Evolutionary conservation across 2,329 filamentous ascomycete species (phyloP), one percentile per base, ranked within the genome.

Genomic region (Xylariaceae sp.): DNA sequence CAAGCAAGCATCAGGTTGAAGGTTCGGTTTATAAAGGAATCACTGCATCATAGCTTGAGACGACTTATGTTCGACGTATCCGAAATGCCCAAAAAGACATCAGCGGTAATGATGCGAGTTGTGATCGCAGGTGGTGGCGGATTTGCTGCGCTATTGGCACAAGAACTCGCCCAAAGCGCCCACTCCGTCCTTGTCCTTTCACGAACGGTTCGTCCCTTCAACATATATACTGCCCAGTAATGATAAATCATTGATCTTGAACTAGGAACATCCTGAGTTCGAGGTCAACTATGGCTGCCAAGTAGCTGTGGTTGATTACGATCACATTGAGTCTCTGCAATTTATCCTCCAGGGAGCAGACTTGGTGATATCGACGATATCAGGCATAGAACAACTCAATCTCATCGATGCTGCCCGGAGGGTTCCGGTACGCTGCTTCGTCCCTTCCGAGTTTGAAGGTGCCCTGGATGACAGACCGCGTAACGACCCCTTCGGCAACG

Each of bases 391-490:
- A 22, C 86, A 90, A 60, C 72, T 88, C 36, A 79, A 80, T 49
- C 75, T 90, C 23, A 88, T 90, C 62, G 80, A 85, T 55, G 85
- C 86, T 2, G 84, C 86, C 1, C 77, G 82, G 14, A 69, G 74
- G 40, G 79, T 76, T 16, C 73, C 78, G 16, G 85, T 90, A 2
- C 75, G 77, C 14, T 75, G 80, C 27, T 90, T 90, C 58, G 81
- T 87, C 3, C 85, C 86, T 1, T 84, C 85, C 6, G 86, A 89
- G 56, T 90, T 89, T 55, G 84, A 88, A 66, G 86, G 86, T 2
- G 70, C 71, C 23, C 70, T 85, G 14, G 64, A 66, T 16, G 71
- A 76, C 36, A 73, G 84, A 39, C 73, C 76, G 1, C 57, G 68
- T 5, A 44, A 52, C 6, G 82, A 85, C 46, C 74, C 80, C 2